phyloP scores from a whole-genome alignment of 441 rosid genomes.

The Biscutella laevigata region DNA sequence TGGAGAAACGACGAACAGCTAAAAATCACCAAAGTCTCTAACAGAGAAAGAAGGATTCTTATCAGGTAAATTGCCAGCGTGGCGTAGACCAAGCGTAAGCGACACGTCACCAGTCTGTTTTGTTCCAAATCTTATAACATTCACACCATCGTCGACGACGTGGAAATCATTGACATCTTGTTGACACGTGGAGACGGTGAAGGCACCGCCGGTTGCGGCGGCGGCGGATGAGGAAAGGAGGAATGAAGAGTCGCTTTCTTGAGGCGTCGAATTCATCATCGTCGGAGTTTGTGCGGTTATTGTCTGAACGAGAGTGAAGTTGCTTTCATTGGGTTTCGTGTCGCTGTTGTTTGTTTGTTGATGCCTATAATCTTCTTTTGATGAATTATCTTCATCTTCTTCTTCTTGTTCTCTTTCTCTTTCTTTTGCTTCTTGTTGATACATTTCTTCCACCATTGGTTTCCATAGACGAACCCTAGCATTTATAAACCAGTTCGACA shows the following conservation, averaged over 20 bases:
- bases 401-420: slow-evolving; percentile 27
- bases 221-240: slow-evolving; percentile 16
- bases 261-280: slow-evolving; percentile 37
- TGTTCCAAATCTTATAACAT: slow-evolving; percentile 66
- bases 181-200: slow-evolving; percentile 23
- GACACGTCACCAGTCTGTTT: slow-evolving; percentile 76
- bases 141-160: slow-evolving; percentile 35
- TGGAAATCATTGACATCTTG: slow-evolving; percentile 39
- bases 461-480: slow-evolving; percentile 98
- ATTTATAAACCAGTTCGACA: slow-evolving; percentile 74
- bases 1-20: slow-evolving; percentile 25
- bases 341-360: slow-evolving; percentile 27
- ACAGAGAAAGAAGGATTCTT: slow-evolving; percentile 60
- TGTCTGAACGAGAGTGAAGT: slow-evolving; percentile 29
- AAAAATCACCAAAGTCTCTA: slow-evolving; percentile 72
- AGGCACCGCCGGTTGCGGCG: slow-evolving; percentile 22
- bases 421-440: slow-evolving; percentile 75
- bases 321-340: slow-evolving; percentile 33
- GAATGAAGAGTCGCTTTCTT: slow-evolving; percentile 54
- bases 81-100: slow-evolving; percentile 90
- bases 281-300: slow-evolving; percentile 44
- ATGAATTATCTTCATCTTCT: slow-evolving; percentile 14
- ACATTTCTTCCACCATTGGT: slow-evolving; percentile 99
- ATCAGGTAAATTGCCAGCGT: slow-evolving; percentile 74
- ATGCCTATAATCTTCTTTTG: slow-evolving; percentile 26